Evolutionary conservation across 805 yeast species (phyloP).

Genomic region (Lachancea waltii): DNA sequence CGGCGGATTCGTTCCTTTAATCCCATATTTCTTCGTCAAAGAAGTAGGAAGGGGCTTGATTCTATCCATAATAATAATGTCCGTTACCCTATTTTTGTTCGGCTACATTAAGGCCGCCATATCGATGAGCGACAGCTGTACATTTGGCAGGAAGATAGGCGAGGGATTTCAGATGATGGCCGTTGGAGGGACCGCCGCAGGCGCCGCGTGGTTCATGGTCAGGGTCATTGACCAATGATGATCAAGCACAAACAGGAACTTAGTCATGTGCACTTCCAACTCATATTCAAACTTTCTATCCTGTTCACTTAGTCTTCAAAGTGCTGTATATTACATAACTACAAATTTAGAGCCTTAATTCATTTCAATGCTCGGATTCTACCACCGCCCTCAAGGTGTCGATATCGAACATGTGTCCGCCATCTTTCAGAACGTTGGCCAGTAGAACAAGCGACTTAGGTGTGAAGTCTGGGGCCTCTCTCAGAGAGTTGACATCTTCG

Average conservation of each 20-base stretch:
- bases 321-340: constrained; percentile 10
- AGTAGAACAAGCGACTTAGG: constrained; percentile 49
- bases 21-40: constrained; percentile 81
- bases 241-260: neutral
- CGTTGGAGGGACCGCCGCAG: constrained; percentile 97
- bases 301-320: constrained; percentile 4
- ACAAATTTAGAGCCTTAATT: constrained; percentile 1
- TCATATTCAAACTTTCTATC: neutral
- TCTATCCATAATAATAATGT: constrained; percentile 73
- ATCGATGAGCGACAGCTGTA: constrained; percentile 74
- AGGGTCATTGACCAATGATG: constrained; percentile 48
- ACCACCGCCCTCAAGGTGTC: constrained; percentile 38
- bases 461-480: constrained; percentile 59
- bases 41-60: constrained; percentile 74
- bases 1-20: constrained; percentile 87
- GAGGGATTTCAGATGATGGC: constrained; percentile 90
- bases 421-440: constrained; percentile 53
- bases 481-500: constrained; percentile 52
- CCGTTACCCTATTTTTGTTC: constrained; percentile 74
- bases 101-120: constrained; percentile 81
- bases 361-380: constrained; percentile 17
- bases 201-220: constrained; percentile 92
- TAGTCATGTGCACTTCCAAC: neutral
- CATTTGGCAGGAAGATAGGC: constrained; percentile 48
- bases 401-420: constrained; percentile 52